Conservation (phyloP, 2,329 filamentous ascomycete genomes). For the Lachnellula willkommii region DNA sequence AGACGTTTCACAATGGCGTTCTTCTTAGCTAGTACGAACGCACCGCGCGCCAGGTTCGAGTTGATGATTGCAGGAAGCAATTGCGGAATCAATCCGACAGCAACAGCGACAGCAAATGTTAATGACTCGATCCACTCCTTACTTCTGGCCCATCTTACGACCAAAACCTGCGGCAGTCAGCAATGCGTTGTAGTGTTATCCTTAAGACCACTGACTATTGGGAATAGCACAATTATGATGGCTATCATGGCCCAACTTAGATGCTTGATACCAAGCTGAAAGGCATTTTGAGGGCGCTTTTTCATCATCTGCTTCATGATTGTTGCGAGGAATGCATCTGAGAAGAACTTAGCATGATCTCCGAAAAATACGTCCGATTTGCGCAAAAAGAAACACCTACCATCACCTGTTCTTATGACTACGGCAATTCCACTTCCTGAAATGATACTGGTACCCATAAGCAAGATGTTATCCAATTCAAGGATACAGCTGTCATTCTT, state of each 20-base stretch:
- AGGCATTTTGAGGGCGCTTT: constrained; percentile 3
- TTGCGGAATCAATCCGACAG: constrained; percentile 8
- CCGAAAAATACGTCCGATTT: not conserved
- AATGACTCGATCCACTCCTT: not conserved
- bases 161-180: not conserved
- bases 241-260: constrained; percentile 6
- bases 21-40: not conserved
- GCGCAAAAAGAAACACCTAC: not conserved
- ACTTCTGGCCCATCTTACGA: constrained; percentile 1
- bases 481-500: not conserved
- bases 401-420: constrained; percentile 6
- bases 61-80: constrained; percentile 10
- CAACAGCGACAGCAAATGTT: constrained; percentile 3
- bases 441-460: constrained; percentile 1
- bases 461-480: constrained; percentile 6
- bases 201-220: not conserved
- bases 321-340: constrained; percentile 9
- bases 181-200: too few relatives aligned
- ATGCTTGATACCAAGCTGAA: constrained; percentile 2
- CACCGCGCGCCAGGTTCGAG: constrained; percentile 3
- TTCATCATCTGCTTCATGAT: constrained; percentile 10
- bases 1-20: constrained; percentile 5
- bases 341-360: not conserved
- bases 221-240: constrained; percentile 1
- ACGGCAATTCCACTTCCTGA: constrained; percentile 9